These are phyloP conservation scores for Teunomyces panamensis DNA, from an alignment of 805 yeast species.

Conservation along the genomic window DNA sequence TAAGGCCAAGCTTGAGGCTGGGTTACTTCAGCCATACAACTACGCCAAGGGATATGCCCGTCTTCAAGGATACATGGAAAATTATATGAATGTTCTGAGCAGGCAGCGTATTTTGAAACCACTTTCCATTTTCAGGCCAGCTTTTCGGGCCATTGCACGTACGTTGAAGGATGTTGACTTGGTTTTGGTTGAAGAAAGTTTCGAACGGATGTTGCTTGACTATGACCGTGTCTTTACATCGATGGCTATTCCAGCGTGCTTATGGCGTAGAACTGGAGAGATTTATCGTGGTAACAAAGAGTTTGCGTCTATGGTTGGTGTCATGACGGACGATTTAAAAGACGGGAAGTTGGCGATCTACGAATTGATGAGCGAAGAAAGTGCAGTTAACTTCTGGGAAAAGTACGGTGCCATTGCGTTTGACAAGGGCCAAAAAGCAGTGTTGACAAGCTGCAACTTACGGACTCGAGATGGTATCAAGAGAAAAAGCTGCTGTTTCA, in stretches of 20 bases:
- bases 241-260: slow-evolving; percentile 96
- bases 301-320: slow-evolving; percentile 90
- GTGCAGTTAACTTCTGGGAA: slow-evolving; percentile 97
- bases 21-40: slow-evolving; percentile 85
- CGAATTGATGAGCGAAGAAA: slow-evolving; percentile 92
- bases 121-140: slow-evolving; percentile 81
- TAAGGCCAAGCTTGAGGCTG: slow-evolving; percentile 92
- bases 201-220: slow-evolving; percentile 88
- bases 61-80: slow-evolving; percentile 86
- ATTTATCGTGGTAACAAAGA: slow-evolving; percentile 94
- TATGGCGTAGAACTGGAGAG: slow-evolving; percentile 97
- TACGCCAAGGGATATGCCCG: slow-evolving; percentile 93
- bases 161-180: slow-evolving; percentile 87
- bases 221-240: slow-evolving; percentile 94
- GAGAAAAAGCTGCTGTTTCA: slow-evolving; percentile 84
- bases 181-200: slow-evolving; percentile 88
- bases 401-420: slow-evolving; percentile 95
- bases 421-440: slow-evolving; percentile 94
- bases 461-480: slow-evolving; percentile 79
- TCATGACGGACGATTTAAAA: slow-evolving; percentile 81
- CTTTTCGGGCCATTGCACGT: slow-evolving; percentile 88
- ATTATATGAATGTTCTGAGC: slow-evolving; percentile 80
- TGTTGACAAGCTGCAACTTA: slow-evolving; percentile 84
- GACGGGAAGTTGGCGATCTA: slow-evolving; percentile 92
- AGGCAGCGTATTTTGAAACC: slow-evolving; percentile 86